A percentile compares a stretch with the other conserved stretches of the same genome.
Evolutionary conservation across 331 rosid species (phyloP).

Genomic region (Arachis monticola): DNA sequence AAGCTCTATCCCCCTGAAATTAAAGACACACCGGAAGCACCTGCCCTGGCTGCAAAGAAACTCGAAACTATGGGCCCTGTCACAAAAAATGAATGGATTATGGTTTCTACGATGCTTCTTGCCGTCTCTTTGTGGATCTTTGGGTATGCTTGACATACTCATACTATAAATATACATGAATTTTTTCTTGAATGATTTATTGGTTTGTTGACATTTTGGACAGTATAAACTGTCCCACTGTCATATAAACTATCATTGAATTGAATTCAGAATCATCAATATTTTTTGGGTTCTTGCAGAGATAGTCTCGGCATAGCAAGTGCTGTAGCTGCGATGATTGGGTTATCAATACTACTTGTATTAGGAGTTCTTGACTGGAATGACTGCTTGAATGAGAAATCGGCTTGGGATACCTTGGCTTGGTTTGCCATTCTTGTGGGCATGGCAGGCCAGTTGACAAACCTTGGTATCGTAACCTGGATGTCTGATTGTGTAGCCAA

Average conservation of each 20-base stretch:
- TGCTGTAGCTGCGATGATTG: slow-evolving; percentile 92
- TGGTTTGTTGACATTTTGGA: slow-evolving; percentile 29
- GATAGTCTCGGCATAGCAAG: slow-evolving; percentile 78
- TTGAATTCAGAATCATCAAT: slow-evolving; percentile 28
- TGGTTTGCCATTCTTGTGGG: slow-evolving; percentile 96
- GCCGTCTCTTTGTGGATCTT: slow-evolving; percentile 95
- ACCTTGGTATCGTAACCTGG: slow-evolving; percentile 83
- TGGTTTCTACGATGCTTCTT: slow-evolving; percentile 90
- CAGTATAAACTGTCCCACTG: neutral
- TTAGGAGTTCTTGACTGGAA: slow-evolving; percentile 91
- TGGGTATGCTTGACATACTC: slow-evolving; percentile 65
- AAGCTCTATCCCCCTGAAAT: slow-evolving; percentile 86
- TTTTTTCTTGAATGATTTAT: slow-evolving; percentile 14
- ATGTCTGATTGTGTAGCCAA: slow-evolving; percentile 76
- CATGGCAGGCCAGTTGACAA: slow-evolving; percentile 92
- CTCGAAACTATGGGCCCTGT: slow-evolving; percentile 93
- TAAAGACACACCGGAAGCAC: slow-evolving; percentile 97
- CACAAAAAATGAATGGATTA: slow-evolving; percentile 74
- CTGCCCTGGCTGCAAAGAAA: slow-evolving; percentile 83
- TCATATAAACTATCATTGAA: slow-evolving; percentile 10
- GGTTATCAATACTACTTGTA: slow-evolving; percentile 80
- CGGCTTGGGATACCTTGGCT: slow-evolving; percentile 97
- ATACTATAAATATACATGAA: neutral
- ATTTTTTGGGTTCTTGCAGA: slow-evolving; percentile 52
- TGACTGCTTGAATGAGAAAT: slow-evolving; percentile 87